These are phyloP conservation scores for Solanum etuberosum DNA, from an alignment of 257 asterid genomes.

Conservation along the genomic window DNA sequence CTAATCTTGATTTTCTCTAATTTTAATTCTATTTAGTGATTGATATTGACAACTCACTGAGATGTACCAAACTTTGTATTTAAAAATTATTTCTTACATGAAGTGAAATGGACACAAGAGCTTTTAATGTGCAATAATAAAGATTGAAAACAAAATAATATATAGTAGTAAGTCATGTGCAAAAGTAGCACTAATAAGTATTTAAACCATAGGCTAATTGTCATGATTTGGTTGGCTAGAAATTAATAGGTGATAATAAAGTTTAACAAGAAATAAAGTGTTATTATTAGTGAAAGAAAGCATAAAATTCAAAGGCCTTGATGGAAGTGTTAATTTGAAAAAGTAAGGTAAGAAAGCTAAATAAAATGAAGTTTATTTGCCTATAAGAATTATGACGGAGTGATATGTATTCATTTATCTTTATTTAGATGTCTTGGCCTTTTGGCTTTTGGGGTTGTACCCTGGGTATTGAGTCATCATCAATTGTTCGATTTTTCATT, in stretches of 20 bases:
- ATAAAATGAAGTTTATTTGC: neutral
- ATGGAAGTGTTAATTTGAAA: neutral
- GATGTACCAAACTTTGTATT: neutral
- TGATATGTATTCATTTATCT: neutral
- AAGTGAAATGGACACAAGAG: neutral
- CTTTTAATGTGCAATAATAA: neutral
- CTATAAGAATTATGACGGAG: fast-evolving
- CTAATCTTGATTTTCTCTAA: neutral
- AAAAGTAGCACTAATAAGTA: neutral
- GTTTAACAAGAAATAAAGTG: neutral
- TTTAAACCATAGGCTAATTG: neutral
- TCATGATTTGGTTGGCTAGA: neutral
- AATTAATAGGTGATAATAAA: neutral
- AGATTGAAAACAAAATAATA: neutral
- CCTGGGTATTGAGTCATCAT: neutral
- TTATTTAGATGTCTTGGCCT: fast-evolving
- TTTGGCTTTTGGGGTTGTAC: too few relatives aligned
- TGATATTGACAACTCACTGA: neutral
- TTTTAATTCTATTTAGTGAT: neutral
- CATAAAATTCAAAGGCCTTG: neutral
- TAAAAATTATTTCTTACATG: neutral
- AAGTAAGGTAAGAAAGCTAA: neutral
- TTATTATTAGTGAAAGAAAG: neutral
- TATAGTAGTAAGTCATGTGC: neutral
- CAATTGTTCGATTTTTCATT: fast-evolving